phyloP scores from a whole-genome alignment of 768 basidiomycete species.

The Kwoniella mangroviensis region DNA sequence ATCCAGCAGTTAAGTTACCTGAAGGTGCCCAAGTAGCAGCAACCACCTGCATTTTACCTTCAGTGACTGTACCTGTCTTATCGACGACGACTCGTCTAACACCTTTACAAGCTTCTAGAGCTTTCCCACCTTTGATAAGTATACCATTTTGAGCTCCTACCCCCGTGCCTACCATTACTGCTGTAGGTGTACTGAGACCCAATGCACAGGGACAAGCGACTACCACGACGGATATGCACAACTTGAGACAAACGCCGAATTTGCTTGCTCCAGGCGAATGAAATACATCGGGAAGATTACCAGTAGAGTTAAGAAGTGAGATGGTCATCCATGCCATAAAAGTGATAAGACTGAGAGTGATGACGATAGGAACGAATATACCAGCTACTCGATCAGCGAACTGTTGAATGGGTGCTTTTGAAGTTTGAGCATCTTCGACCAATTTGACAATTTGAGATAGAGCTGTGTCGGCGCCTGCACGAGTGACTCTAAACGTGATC shows the following conservation, averaged over 20 bases:
- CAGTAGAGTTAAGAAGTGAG: slow-evolving; percentile 60
- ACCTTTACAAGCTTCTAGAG: slow-evolving; percentile 84
- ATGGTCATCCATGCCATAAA: slow-evolving; percentile 83
- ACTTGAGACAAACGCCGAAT: slow-evolving; percentile 88
- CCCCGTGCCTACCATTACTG: slow-evolving; percentile 99
- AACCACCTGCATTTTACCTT: slow-evolving; percentile 86
- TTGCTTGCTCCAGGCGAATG: slow-evolving; percentile 76
- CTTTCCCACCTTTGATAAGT: slow-evolving; percentile 94
- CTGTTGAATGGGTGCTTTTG: slow-evolving; percentile 96
- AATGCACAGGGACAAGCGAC: slow-evolving; percentile 98
- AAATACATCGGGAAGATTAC: slow-evolving; percentile 80
- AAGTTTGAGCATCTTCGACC: slow-evolving; percentile 97
- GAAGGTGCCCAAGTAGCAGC: slow-evolving; percentile 71
- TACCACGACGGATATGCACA: slow-evolving; percentile 97
- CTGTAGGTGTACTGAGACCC: slow-evolving; percentile 93
- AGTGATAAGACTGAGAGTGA: slow-evolving; percentile 77
- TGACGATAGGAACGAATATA: slow-evolving; percentile 90
- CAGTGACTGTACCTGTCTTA: slow-evolving; percentile 96
- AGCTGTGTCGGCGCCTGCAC: slow-evolving; percentile 94
- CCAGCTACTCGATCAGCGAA: slow-evolving; percentile 95
- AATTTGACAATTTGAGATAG: slow-evolving; percentile 94
- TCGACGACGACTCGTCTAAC: slow-evolving; percentile 85
- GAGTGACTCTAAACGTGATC: slow-evolving; percentile 92
- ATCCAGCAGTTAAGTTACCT: slow-evolving; percentile 10
- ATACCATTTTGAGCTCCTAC: slow-evolving; percentile 97